A percentile compares a stretch with the other conserved stretches of the same genome.
Conservation (phyloP, 176 grass and related monocot species). For the Puya raimondii region DNA sequence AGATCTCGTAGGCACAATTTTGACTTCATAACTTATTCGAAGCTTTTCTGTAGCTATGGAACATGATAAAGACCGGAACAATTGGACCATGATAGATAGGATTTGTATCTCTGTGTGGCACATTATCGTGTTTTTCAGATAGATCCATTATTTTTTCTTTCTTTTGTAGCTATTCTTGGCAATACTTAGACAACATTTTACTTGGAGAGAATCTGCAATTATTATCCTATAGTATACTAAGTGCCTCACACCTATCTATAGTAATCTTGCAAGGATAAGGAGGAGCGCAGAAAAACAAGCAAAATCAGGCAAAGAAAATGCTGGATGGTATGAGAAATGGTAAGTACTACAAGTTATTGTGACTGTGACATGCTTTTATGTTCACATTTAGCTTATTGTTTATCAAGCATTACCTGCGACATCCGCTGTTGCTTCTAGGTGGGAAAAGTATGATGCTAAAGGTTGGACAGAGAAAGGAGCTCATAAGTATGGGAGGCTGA, state of each 20-base stretch:
- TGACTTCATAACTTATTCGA: too few species aligned
- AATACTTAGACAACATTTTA: neutral
- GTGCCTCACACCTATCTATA: slow-evolving; percentile 14
- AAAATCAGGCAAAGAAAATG: slow-evolving; percentile 78
- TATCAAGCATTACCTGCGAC: slow-evolving; percentile 5
- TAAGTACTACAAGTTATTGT: slow-evolving; percentile 24
- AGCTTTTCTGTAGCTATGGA: too few species aligned
- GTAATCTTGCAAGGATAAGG: slow-evolving; percentile 95
- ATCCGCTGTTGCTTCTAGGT: slow-evolving; percentile 42
- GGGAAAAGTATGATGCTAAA: slow-evolving; percentile 99
- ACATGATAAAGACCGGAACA: too few species aligned
- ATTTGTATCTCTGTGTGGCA: too few species aligned
- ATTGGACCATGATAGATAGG: too few species aligned
- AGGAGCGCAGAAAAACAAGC: slow-evolving; percentile 95
- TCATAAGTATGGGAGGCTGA: slow-evolving; percentile 89
- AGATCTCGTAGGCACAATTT: too few species aligned
- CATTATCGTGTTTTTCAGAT: too few species aligned
- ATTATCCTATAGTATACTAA: neutral
- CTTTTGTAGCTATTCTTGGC: neutral
- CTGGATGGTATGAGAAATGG: slow-evolving; percentile 99
- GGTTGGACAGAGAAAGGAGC: slow-evolving; percentile 97
- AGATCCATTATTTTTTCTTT: too few species aligned
- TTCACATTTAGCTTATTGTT: slow-evolving; percentile 10
- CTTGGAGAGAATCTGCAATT: neutral
- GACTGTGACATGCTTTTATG: neutral